Conservation (phyloP, 164 flowering plant genomes). For the Euptelea pleiosperma region DNA sequence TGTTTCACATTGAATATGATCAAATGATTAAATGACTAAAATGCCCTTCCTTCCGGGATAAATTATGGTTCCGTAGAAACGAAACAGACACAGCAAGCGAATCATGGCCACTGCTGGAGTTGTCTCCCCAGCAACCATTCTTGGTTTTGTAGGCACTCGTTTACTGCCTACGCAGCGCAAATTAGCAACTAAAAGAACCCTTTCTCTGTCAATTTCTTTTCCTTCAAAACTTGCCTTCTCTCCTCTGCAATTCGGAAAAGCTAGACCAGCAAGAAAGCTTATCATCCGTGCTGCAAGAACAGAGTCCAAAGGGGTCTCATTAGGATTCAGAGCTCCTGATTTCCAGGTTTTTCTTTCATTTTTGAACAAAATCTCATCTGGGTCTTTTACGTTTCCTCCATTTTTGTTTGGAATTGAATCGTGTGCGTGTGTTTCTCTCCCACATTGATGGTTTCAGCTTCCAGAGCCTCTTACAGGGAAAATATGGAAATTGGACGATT, state of each 20-base stretch:
- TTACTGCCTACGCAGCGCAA: conserved; percentile 15
- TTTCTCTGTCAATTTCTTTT: conserved; percentile 6
- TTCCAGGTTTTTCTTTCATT: conserved; percentile 50
- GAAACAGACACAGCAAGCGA: not conserved
- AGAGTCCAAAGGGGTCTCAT: conserved; percentile 59
- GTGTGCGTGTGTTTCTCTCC: not conserved
- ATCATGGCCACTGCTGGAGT: conserved; percentile 6
- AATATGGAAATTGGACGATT: conserved; percentile 74
- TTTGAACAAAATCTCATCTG: not conserved
- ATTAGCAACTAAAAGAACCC: conserved; percentile 2
- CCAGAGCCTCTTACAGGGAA: conserved; percentile 93
- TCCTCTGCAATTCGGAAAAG: conserved; percentile 21
- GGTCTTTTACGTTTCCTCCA: conserved; percentile 2
- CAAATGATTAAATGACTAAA: too few relatives aligned
- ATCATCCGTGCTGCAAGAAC: conserved; percentile 61
- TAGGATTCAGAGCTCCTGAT: conserved; percentile 77
- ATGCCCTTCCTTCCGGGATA: too few relatives aligned
- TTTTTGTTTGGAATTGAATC: not conserved
- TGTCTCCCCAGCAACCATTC: not conserved
- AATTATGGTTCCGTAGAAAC: too few relatives aligned
- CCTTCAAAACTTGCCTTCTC: conserved; percentile 21
- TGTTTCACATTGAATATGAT: too few relatives aligned
- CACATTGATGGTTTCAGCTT: conserved; percentile 37
- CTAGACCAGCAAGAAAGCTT: conserved; percentile 27
- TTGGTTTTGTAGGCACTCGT: conserved; percentile 5